Base-by-base conservation (phyloP, 805 yeast genomes). In the Candida montana region DNA sequence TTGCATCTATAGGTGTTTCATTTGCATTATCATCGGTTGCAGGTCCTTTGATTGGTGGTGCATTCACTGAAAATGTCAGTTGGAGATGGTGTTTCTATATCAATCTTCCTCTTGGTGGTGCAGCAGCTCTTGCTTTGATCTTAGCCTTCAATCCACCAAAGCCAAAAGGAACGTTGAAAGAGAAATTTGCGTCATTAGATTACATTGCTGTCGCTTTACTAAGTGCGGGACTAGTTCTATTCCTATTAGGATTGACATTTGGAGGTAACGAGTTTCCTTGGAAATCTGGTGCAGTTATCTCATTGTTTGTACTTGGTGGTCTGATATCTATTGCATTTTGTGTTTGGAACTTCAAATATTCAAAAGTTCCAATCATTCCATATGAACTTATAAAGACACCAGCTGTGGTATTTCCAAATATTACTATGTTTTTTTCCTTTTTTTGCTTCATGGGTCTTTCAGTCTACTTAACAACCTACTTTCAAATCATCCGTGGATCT, bases 61-160 rank as follows among this genome's bases (percentile, higher is more conserved):
- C 78, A 0, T 73, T 83, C 42, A 69, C 84, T 2, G 61, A 75
- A 2, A 63, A 71, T 39, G 76, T 70, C 5, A 62, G 75, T n/a
- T 83, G 89, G 89, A 67, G 89, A 52, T 81, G 89, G 87, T 77
- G 86, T 52, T 83, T 81, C 55, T 83, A 77, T 60, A 68, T 83
- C 47, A 83, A 82, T 57, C 57, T 83, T 29, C 86, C 88, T 3
- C 59, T 81, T 28, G 84, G 85, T 15, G 87, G 82, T 1, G 40
- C 66, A 0, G 72, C 77, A 0, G 53, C 68, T 16, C 53, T 55
- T 0, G 48, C 68, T 7, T 54, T 76, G 15, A 36, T 67, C 4
- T 44, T 68, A 5, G 63, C 69, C 16, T 71, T 74, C 55, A 62
- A 67, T 24, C 79, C 81, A 11, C 76, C 75, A 7, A 53, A 51